A percentile compares a stretch with the other conserved stretches of the same genome.
These are phyloP conservation scores for Fusarium sp. DNA, from an alignment of 2,329 filamentous ascomycete genomes.

Conservation along the genomic window DNA sequence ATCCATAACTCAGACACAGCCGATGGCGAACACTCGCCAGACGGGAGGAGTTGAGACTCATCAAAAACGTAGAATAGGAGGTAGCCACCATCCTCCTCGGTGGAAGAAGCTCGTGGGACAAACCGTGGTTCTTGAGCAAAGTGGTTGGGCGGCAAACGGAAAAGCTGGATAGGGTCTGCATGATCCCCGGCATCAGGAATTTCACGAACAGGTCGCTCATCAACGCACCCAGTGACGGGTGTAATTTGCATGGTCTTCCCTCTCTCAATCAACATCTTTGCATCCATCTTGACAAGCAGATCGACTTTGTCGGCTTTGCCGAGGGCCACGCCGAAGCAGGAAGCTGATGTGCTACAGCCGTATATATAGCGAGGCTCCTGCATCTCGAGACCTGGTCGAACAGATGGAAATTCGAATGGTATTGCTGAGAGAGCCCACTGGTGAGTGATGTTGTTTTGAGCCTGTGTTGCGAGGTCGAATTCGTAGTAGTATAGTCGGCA, in stretches of 20 bases:
- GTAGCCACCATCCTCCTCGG: conserved; percentile 72
- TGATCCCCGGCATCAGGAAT: conserved; percentile 59
- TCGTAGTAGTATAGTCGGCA: conserved; percentile 77
- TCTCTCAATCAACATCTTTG: conserved; percentile 61
- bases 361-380: conserved; percentile 69
- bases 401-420: conserved; percentile 74
- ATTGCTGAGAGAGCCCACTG: conserved; percentile 74
- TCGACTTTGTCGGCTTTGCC: conserved; percentile 75
- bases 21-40: conserved; percentile 57
- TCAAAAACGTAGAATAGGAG: conserved; percentile 77
- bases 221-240: conserved; percentile 70
- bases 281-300: conserved; percentile 71
- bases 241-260: conserved; percentile 60
- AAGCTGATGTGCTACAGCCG: conserved; percentile 70
- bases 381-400: conserved; percentile 68
- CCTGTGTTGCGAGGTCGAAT: conserved; percentile 58
- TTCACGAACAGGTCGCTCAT: conserved; percentile 64
- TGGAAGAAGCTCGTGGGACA: conserved; percentile 58
- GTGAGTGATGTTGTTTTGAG: conserved; percentile 59
- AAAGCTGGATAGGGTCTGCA: conserved; percentile 69
- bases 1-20: conserved; percentile 74
- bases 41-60: conserved; percentile 68
- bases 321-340: conserved; percentile 68
- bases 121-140: conserved; percentile 77
- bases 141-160: conserved; percentile 68